Conservation (phyloP, 192 early-diverging fungal species). For the Endogone sp. region DNA sequence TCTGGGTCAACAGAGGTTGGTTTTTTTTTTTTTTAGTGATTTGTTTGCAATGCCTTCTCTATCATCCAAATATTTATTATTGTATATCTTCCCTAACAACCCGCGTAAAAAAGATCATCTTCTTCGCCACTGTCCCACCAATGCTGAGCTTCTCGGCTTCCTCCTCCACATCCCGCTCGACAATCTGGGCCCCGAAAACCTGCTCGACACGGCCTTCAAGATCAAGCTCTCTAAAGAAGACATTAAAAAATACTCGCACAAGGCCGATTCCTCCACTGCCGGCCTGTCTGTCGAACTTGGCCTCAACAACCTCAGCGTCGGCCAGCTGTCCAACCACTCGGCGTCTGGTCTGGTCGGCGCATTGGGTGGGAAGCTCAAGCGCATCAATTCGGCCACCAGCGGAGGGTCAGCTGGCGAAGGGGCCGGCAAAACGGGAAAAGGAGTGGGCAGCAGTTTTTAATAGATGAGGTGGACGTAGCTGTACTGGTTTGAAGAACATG, state of each 20-base stretch:
- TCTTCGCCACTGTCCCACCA: slow-evolving; percentile 71
- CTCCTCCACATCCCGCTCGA: slow-evolving; percentile 79
- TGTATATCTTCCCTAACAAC: slow-evolving; percentile 29
- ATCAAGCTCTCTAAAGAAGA: slow-evolving; percentile 63
- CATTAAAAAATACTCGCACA: slow-evolving; percentile 41
- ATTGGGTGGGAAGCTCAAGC: neutral
- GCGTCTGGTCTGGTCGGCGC: neutral
- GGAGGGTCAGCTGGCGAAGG: no score
- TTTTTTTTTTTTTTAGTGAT: neutral
- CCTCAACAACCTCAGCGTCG: slow-evolving; percentile 25
- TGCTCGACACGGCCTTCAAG: slow-evolving; percentile 65
- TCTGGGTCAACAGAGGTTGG: slow-evolving; percentile 43
- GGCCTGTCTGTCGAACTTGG: slow-evolving; percentile 25
- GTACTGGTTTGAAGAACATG: neutral
- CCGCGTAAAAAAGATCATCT: slow-evolving; percentile 54
- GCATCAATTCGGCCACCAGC: neutral
- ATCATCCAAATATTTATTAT: no score
- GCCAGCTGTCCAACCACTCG: neutral
- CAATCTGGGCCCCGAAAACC: slow-evolving; percentile 49
- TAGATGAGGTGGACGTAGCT: neutral
- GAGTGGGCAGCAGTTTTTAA: neutral
- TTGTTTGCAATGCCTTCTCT: no score
- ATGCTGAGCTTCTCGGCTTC: slow-evolving; percentile 68
- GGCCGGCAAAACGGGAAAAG: neutral
- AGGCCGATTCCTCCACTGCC: slow-evolving; percentile 14